Evolutionary conservation across 352 stramenopile genomes (phyloP), one percentile per base, ranked within the genome.

Genomic region (Phytophthora colocasiae): DNA sequence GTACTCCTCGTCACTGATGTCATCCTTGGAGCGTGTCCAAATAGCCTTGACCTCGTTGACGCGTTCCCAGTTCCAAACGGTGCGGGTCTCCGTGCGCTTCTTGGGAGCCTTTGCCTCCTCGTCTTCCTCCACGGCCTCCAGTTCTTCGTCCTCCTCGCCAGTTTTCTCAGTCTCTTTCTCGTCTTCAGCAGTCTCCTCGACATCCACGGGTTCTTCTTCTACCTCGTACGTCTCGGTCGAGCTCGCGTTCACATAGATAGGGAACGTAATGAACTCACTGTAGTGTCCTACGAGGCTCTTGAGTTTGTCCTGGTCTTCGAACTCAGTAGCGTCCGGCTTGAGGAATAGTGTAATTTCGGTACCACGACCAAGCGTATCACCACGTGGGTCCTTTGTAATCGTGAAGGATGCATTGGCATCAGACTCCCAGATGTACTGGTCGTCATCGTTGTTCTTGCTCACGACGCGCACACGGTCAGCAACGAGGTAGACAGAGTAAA

Each of bases 181-280:
- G 1, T 85, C 77, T 12, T 90, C 85, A 22, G 22, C 26, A 7
- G 50, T 22, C 24, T 83, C 50, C 78, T 92, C 69, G 2, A 82
- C 72, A 48, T 93, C 81, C 6, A 71, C 76, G n/a, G 84, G 65
- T 26, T 92, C 88, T 7, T 94, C 87, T 55, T 97, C 91, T 12
- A 99, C 95, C 58, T 99, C 92, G 50, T 95, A 92, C 14, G 79
- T 93, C 66, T 97, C 89, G 9, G 88, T 98, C 56, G 88, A 91
- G 44, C 85, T 97, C 66, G 97, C 88, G 68, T 98, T 89, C n/a
- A 99, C 77, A 73, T 98, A 99, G 73, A 99, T 99, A 3, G 98
- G 98, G 81, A 99, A 99, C 29, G 88, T 99, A 62, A 99, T 99
- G 83, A 99, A 99, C 85, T 99, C 98, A 24, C 95, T 99, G 85